phyloP scores from a whole-genome alignment of 2,329 filamentous ascomycete species.

The Lachnellula cervina region DNA sequence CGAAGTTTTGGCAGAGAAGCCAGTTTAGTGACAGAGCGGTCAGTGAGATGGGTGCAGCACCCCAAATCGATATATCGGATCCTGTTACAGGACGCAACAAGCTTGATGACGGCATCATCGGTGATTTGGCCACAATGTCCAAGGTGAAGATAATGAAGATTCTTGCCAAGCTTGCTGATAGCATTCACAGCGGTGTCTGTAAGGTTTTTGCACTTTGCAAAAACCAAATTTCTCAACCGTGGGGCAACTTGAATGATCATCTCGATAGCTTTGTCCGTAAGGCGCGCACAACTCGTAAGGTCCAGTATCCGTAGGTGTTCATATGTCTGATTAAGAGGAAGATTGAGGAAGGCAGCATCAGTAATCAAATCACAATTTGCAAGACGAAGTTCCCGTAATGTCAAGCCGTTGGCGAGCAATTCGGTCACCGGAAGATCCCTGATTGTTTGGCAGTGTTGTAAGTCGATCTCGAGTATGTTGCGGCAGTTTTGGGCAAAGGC shows the following conservation, averaged over 20 bases:
- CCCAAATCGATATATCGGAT: constrained; percentile 97
- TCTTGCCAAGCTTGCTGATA: constrained; percentile 88
- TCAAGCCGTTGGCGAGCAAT: constrained; percentile 70
- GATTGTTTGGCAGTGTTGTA: constrained; percentile 78
- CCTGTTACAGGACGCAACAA: constrained; percentile 82
- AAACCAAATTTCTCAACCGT: constrained; percentile 82
- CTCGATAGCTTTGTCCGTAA: constrained; percentile 83
- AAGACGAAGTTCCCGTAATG: constrained; percentile 85
- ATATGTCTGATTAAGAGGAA: constrained; percentile 65
- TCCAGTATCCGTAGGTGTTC: constrained; percentile 92
- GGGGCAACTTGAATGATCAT: constrained; percentile 85
- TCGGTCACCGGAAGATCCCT: constrained; percentile 79
- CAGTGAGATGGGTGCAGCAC: constrained; percentile 87
- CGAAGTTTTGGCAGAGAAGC: constrained; percentile 88
- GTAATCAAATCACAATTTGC: constrained; percentile 81
- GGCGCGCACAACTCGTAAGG: constrained; percentile 77
- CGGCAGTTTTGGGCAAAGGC: constrained; percentile 85
- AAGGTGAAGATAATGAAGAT: constrained; percentile 92
- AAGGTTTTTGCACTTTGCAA: constrained; percentile 90
- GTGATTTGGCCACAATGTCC: constrained; percentile 92
- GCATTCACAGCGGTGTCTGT: constrained; percentile 84
- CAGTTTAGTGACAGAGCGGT: constrained; percentile 77
- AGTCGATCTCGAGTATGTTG: constrained; percentile 92
- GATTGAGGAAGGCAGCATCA: constrained; percentile 78
- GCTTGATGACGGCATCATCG: constrained; percentile 76